These are phyloP conservation scores for Colletotrichum spaethianum DNA, from an alignment of 2,329 filamentous ascomycete genomes.

Conservation along the genomic window DNA sequence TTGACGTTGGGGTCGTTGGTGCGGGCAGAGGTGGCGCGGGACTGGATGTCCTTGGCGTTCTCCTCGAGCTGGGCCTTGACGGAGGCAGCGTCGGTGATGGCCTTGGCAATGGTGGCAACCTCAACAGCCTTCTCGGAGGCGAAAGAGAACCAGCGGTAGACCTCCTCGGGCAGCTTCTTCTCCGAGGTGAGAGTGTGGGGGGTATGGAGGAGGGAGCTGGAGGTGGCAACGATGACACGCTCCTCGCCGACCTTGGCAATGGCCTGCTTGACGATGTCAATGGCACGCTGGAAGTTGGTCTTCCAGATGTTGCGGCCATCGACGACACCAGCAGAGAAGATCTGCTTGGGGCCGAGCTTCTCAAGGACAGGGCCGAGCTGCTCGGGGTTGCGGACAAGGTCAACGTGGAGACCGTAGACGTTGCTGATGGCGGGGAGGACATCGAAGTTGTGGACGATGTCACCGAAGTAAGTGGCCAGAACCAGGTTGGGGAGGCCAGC, in stretches of 20 bases:
- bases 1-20: constrained; percentile 99
- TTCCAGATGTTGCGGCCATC: constrained; percentile 99
- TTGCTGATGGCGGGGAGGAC: constrained; percentile 77
- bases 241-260: constrained; percentile 97
- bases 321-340: constrained; percentile 95
- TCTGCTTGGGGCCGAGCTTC: constrained; percentile 88
- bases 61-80: constrained; percentile 93
- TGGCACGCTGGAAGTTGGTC: constrained; percentile 97
- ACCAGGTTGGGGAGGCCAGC: constrained; percentile 89
- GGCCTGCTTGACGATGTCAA: constrained; percentile 90
- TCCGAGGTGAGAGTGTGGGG: constrained; percentile 98
- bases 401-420: constrained; percentile 86
- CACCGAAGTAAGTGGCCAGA: constrained; percentile 98
- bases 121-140: constrained; percentile 94
- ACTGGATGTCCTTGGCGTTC: constrained; percentile 94
- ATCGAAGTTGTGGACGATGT: constrained; percentile 99
- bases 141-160: constrained; percentile 92
- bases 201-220: constrained; percentile 97
- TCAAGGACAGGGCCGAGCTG: constrained; percentile 89
- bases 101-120: constrained; percentile 95
- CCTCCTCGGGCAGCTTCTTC: constrained; percentile 90
- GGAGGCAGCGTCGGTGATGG: constrained; percentile 90
- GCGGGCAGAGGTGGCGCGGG: constrained; percentile 90
- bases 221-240: constrained; percentile 95
- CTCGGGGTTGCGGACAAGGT: constrained; percentile 98